Evolutionary conservation across 495 filamentous ascomycete genomes (phyloP).

Genomic region (Aspergillus homomorphus): DNA sequence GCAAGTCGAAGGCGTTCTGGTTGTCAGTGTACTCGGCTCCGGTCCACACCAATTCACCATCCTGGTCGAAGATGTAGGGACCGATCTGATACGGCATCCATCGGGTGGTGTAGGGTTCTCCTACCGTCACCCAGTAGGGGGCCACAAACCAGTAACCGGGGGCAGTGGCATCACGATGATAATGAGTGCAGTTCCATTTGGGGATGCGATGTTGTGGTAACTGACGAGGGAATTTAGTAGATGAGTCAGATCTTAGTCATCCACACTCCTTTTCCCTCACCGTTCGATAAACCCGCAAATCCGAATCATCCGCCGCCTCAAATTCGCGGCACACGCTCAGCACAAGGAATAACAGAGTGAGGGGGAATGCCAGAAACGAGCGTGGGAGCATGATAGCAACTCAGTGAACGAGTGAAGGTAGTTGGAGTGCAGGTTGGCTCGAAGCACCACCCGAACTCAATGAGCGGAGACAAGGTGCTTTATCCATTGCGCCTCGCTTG

Average conservation of each 20-base stretch:
- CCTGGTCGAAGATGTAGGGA: constrained; percentile 19
- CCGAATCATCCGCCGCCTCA: neutral
- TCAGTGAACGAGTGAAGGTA: neutral
- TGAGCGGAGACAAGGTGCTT: no score
- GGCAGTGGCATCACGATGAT: neutral
- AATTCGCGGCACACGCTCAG: neutral
- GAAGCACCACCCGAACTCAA: no score
- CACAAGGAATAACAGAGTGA: no score
- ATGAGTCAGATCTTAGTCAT: neutral
- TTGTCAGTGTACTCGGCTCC: constrained; percentile 2
- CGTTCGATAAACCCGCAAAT: neutral
- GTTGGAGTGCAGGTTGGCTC: no score
- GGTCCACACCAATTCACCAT: constrained; percentile 12
- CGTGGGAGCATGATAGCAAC: neutral
- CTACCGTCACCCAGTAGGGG: constrained; percentile 5
- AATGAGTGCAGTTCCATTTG: constrained; percentile 4
- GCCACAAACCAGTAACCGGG: constrained; percentile 17
- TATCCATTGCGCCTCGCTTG: neutral
- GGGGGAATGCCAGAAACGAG: no score
- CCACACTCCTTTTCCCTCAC: no score
- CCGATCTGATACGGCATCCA: constrained; percentile 11
- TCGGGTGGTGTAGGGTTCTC: constrained; percentile 1
- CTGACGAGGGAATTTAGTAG: neutral
- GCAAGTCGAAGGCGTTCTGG: constrained; percentile 7
- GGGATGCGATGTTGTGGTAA: neutral